Evolutionary conservation across 306 rosid genomes (phyloP), one percentile per base, ranked within the genome.

Genomic region (Sicyos edulis): DNA sequence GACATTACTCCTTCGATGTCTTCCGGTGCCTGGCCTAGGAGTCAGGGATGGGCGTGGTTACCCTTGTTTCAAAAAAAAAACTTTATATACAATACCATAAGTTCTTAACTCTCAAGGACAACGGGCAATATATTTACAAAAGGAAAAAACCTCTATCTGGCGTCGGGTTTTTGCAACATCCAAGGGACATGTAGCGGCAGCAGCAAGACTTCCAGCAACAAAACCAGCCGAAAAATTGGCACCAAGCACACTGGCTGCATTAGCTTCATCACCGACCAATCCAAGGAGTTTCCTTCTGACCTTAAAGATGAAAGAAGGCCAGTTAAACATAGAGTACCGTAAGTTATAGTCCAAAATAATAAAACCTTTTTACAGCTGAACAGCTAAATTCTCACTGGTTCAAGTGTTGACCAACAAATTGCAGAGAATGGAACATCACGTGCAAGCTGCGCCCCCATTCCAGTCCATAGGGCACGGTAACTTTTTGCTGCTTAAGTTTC

Each of bases 341-440:
- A 13, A 34, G 32, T 44, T 44, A 16, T 4, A 42, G 47, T 42
- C 47, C 11, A 69, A 58, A 69, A 13, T 22, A 45, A 49, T 24
- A 50, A 69, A 52, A 26, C 47, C 56, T 50, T 9, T 10, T 22
- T 16, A 50, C 47, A 69, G 66, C 37, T 49, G 7, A 17, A 37
- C 34, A 20, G 51, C 8, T 53, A 73, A 42, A 74, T 50, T 44
- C 79, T 73, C 79, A 95, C 99, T 0, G 99, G 97, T 80, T 95
- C 97, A 62, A 95, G 96, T 51, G 95, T 95, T 21, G 99, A 79
- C 99, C 99, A 95, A 82, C 97, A 95, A 70, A 95, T 95, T 12
- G 92, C 97, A 22, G 97, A 95, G 83, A 86, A 95, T 37, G 99
- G 99, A 44, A 95, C 97, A 75, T 95, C 99, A 65, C 99, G 99